phyloP scores from a whole-genome alignment of 148 eudicot species.

The Camellia sinensis region DNA sequence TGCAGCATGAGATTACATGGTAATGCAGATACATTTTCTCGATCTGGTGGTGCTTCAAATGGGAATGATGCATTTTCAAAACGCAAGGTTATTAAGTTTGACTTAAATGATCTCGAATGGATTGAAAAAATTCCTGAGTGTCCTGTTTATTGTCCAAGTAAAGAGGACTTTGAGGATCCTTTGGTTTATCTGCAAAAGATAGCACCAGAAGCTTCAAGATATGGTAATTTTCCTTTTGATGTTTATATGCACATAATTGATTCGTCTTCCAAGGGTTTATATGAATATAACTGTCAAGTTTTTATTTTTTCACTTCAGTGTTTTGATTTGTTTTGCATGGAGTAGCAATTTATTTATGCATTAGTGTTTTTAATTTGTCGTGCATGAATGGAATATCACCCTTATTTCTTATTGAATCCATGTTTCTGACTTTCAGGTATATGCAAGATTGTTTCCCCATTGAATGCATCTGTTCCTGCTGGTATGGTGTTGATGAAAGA shows the following conservation, averaged over 20 bases:
- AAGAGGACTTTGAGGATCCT: constrained; percentile 92
- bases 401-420: neutral
- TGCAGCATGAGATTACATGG: constrained; percentile 49
- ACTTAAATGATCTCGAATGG: constrained; percentile 63
- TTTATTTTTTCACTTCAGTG: neutral
- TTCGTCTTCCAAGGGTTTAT: neutral
- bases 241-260: neutral
- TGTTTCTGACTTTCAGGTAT: constrained; percentile 49
- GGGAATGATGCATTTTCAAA: constrained; percentile 41
- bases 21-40: constrained; percentile 30
- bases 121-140: constrained; percentile 70
- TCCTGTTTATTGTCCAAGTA: constrained; percentile 75
- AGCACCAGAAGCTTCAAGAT: constrained; percentile 89
- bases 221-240: constrained; percentile 45
- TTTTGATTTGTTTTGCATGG: neutral
- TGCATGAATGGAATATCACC: neutral
- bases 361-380: no score
- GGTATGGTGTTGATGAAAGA: constrained; percentile 89
- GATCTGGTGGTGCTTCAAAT: constrained; percentile 29
- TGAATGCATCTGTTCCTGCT: constrained; percentile 90
- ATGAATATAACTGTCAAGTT: no score
- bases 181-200: constrained; percentile 81
- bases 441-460: constrained; percentile 91
- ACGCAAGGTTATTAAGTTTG: constrained; percentile 58
- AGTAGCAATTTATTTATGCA: no score